Evolutionary conservation across 805 yeast species (phyloP).

Genomic region (Kodamaea hsintzibuensis): DNA sequence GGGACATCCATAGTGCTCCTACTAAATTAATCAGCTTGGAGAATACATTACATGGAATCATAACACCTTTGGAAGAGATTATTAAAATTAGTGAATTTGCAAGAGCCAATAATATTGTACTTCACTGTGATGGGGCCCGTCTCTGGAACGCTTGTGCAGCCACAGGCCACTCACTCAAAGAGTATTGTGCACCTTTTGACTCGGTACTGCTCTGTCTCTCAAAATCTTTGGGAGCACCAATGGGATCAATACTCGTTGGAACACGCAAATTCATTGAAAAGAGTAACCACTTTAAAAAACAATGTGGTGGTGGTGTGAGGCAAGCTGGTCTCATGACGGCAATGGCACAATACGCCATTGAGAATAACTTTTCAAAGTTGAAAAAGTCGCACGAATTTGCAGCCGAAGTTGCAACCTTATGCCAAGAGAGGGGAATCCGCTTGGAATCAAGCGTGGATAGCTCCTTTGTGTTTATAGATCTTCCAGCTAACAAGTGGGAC

Average conservation of each 20-base stretch:
- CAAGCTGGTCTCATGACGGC: conserved; percentile 80
- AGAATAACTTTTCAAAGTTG: conserved; percentile 66
- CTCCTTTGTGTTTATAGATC: conserved; percentile 78
- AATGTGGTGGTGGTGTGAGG: conserved; percentile 91
- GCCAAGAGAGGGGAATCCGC: conserved; percentile 51
- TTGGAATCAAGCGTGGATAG: conserved; percentile 79
- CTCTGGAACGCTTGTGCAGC: conserved; percentile 86
- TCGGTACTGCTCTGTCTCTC: conserved; percentile 89
- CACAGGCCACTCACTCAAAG: conserved; percentile 64
- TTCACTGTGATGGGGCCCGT: conserved; percentile 96
- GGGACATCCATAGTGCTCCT: conserved; percentile 87
- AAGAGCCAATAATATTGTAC: conserved; percentile 50
- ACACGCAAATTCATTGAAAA: conserved; percentile 54
- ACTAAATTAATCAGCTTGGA: conserved; percentile 83
- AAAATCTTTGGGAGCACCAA: conserved; percentile 90
- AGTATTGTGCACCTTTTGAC: conserved; percentile 78
- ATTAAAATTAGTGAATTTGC: conserved; percentile 71
- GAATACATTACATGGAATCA: conserved; percentile 82
- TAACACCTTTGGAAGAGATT: conserved; percentile 80
- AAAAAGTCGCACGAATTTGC: conserved; percentile 52
- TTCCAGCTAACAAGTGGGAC: conserved; percentile 53
- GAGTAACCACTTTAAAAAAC: conserved; percentile 86
- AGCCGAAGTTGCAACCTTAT: conserved; percentile 52
- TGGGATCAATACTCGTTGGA: conserved; percentile 87
- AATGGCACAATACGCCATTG: conserved; percentile 80